Evolutionary conservation across 2,329 filamentous ascomycete species (phyloP).

Genomic region (Diaporthe citriasiana): DNA sequence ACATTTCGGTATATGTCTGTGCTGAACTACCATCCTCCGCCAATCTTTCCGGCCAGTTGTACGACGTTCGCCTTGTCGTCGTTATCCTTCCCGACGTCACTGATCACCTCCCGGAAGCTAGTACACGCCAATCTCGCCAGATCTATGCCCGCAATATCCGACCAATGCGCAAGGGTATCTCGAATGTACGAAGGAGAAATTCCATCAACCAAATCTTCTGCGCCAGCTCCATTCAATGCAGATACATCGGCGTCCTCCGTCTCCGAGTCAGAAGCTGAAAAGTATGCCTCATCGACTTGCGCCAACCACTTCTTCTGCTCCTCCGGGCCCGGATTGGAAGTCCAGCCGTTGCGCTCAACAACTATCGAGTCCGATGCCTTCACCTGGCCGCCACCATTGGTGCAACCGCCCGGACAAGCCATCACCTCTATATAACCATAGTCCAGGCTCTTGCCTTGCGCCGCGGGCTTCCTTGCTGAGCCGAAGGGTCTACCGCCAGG

Average conservation of each 20-base stretch:
- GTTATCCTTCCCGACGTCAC: slow-evolving; percentile 87
- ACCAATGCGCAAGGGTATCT: slow-evolving; percentile 82
- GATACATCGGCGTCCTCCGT: slow-evolving; percentile 46
- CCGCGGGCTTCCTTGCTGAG: slow-evolving; percentile 66
- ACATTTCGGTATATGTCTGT: slow-evolving; percentile 44
- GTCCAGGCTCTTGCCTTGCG: slow-evolving; percentile 69
- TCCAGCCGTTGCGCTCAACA: slow-evolving; percentile 61
- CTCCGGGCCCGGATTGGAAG: slow-evolving; percentile 74
- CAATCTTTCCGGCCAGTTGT: slow-evolving; percentile 89
- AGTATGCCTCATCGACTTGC: slow-evolving; percentile 90
- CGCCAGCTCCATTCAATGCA: slow-evolving; percentile 47
- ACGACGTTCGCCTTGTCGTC: slow-evolving; percentile 85
- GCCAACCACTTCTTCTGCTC: slow-evolving; percentile 91
- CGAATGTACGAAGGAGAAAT: slow-evolving; percentile 77
- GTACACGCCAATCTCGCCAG: slow-evolving; percentile 84
- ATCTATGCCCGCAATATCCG: slow-evolving; percentile 76
- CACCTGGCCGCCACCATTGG: slow-evolving; percentile 96
- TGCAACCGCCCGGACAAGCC: slow-evolving; percentile 99
- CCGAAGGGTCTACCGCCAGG: slow-evolving; percentile 78
- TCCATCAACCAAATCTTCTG: slow-evolving; percentile 67
- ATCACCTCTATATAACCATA: slow-evolving; percentile 98
- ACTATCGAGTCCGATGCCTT: slow-evolving; percentile 85
- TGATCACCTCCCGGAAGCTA: slow-evolving; percentile 91
- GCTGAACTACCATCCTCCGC: slow-evolving; percentile 85
- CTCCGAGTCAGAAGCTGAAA: slow-evolving; percentile 76